A percentile compares a stretch with the other conserved stretches of the same genome.
Conservation (phyloP, 2,329 filamentous ascomycete species). For the Trichoderma breve region DNA sequence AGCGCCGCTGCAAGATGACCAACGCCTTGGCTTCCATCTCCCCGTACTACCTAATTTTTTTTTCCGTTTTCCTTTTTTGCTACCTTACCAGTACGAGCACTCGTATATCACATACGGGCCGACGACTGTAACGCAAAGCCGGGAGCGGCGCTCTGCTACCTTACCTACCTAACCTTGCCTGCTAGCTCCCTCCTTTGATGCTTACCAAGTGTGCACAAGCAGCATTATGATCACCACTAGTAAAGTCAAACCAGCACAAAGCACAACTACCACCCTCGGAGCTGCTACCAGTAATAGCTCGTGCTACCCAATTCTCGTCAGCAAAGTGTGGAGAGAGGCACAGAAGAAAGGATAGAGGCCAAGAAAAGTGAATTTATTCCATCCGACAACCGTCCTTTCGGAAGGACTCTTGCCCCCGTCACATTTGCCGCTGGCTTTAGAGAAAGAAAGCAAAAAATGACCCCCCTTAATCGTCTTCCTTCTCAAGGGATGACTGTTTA, state of each 20-base stretch:
- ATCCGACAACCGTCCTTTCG: background rate
- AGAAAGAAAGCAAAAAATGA: background rate
- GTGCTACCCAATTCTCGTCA: background rate
- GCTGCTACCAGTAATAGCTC: background rate
- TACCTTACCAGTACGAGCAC: background rate
- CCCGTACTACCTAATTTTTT: background rate
- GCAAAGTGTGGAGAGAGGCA: conserved; percentile 11
- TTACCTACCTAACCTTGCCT: background rate
- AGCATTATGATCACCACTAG: background rate
- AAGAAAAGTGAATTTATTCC: background rate
- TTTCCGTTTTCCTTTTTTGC: background rate
- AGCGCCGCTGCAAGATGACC: background rate
- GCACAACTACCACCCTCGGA: conserved; percentile 1
- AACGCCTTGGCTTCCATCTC: background rate
- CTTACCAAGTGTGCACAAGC: conserved; percentile 5
- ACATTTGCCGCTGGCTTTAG: background rate
- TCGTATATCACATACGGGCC: background rate
- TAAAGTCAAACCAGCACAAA: conserved; percentile 1
- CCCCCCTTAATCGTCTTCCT: background rate
- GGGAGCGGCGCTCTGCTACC: background rate
- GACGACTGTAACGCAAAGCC: background rate
- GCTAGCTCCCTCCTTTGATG: conserved; percentile 9
- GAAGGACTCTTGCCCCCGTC: background rate
- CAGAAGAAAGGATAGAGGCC: background rate
- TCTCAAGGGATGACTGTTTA: background rate